phyloP scores from a whole-genome alignment of 495 filamentous ascomycete species.

The Penicillium riverlandense region DNA sequence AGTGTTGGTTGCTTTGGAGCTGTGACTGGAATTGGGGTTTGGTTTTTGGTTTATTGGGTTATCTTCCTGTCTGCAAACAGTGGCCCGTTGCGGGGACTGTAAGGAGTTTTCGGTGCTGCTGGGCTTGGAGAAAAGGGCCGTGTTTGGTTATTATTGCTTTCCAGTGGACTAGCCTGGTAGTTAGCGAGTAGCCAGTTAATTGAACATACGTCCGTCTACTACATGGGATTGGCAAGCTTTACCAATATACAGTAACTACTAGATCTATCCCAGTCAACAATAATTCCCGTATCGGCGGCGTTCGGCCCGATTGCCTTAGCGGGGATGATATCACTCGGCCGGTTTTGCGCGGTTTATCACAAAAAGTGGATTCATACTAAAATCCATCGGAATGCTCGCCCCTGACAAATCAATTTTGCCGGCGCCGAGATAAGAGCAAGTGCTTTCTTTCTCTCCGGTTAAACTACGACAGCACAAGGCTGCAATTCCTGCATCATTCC shows the following conservation, averaged over 20 bases:
- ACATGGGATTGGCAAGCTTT: too few relatives aligned
- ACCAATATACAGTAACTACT: too few relatives aligned
- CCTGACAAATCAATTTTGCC: too few relatives aligned
- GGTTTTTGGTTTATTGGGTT: constrained; percentile 17
- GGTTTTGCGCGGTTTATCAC: too few relatives aligned
- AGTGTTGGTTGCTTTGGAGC: constrained; percentile 13
- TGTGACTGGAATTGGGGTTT: constrained; percentile 4
- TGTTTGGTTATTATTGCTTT: constrained; percentile 10
- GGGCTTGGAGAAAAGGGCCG: constrained; percentile 11
- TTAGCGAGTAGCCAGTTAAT: too few relatives aligned
- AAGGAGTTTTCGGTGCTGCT: constrained; percentile 16
- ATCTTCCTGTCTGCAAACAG: constrained; percentile 14
- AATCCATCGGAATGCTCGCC: too few relatives aligned
- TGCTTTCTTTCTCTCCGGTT: neutral
- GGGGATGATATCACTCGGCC: constrained; percentile 1
- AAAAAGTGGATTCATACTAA: too few relatives aligned
- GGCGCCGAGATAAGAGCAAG: neutral
- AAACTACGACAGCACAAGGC: too few relatives aligned
- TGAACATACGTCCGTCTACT: too few relatives aligned
- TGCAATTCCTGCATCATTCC: too few relatives aligned
- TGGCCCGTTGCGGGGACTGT: constrained; percentile 10
- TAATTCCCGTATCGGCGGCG: neutral
- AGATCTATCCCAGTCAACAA: too few relatives aligned
- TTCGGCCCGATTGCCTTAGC: neutral
- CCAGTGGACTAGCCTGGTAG: constrained; percentile 7